These are phyloP conservation scores for Lentinula novae-zelandiae DNA, from an alignment of 1,284 basidiomycete genomes.

Conservation along the genomic window DNA sequence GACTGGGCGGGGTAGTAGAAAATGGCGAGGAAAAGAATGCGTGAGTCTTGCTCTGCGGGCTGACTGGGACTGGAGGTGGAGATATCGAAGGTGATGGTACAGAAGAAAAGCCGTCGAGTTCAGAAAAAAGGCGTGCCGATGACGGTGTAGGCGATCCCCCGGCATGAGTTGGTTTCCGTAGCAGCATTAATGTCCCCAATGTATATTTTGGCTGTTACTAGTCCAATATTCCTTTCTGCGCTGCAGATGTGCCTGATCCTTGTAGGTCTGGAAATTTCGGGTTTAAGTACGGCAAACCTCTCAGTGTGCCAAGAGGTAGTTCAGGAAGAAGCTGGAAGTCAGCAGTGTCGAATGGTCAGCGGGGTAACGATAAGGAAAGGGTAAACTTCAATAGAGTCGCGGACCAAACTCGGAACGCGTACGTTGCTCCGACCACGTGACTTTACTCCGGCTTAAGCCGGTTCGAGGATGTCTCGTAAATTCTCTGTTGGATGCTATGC, in stretches of 20 bases:
- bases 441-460: not conserved
- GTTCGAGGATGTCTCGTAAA: too few species aligned
- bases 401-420: not conserved
- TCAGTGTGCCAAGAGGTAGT: not conserved
- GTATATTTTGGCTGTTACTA: not conserved
- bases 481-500: too few species aligned
- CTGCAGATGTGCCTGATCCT: not conserved
- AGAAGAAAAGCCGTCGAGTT: conserved; percentile 7
- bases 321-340: not conserved
- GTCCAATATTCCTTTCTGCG: not conserved
- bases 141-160: conserved; percentile 4
- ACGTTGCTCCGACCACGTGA: not conserved
- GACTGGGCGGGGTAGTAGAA: conserved; percentile 24
- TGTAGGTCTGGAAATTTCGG: too few species aligned
- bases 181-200: not conserved
- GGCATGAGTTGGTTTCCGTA: conserved; percentile 4
- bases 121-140: conserved; percentile 2
- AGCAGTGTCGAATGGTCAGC: not conserved
- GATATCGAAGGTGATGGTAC: conserved; percentile 9
- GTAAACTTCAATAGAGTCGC: not conserved
- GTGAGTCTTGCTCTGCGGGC: conserved; percentile 18
- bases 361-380: not conserved
- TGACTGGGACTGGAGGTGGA: conserved; percentile 4
- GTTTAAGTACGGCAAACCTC: too few species aligned
- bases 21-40: conserved; percentile 35